These are phyloP conservation scores for Eucalyptus microcorys DNA, from an alignment of 345 rosid genomes.

Conservation along the genomic window DNA sequence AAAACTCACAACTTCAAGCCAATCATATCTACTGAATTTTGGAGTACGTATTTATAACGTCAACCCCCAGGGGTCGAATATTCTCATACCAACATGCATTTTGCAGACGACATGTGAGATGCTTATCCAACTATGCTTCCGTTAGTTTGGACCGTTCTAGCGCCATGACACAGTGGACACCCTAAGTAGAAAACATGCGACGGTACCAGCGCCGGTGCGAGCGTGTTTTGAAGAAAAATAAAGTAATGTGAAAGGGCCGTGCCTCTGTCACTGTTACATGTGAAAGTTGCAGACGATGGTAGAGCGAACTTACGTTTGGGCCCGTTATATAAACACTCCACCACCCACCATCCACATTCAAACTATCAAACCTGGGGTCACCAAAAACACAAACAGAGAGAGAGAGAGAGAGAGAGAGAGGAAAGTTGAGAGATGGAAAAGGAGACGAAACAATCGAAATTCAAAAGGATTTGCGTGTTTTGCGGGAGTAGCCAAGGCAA, in stretches of 20 bases:
- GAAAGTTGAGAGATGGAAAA: not conserved
- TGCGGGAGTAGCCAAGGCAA: conserved; percentile 45
- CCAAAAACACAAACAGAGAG: not conserved
- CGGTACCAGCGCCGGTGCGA: not conserved
- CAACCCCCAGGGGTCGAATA: not conserved
- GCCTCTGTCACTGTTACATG: not conserved
- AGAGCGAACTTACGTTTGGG: not conserved
- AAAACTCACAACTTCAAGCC: not conserved
- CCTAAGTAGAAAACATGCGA: not conserved
- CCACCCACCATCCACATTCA: not conserved
- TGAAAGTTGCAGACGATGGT: not conserved
- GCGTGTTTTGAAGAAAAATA: not conserved
- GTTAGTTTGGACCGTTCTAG: not conserved
- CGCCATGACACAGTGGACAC: not conserved
- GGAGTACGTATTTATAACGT: not conserved
- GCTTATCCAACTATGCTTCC: not conserved
- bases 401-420: not conserved
- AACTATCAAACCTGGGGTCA: not conserved
- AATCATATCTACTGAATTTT: not conserved
- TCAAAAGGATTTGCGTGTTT: conserved; percentile 37
- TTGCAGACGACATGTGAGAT: not conserved
- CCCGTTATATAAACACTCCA: not conserved
- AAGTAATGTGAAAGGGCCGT: not conserved
- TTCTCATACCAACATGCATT: not conserved
- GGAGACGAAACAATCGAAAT: conserved; percentile 7